Conservation (phyloP, 2,329 filamentous ascomycete genomes). For the Aphanoascus verrucosus region DNA sequence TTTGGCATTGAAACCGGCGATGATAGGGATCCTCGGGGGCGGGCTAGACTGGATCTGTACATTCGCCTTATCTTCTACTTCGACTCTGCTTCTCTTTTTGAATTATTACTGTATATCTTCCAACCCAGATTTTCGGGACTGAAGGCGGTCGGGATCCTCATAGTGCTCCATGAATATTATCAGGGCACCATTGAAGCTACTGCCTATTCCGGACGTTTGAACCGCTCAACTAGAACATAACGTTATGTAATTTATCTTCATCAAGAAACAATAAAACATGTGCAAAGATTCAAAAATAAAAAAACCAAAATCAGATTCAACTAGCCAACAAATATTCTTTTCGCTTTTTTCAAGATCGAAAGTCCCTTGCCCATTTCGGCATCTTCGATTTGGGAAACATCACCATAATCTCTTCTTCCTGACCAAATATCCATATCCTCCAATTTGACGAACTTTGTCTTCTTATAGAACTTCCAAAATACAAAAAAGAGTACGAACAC, state of each 20-base stretch:
- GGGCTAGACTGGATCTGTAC: background rate
- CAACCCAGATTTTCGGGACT: no score
- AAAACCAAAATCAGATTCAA: background rate
- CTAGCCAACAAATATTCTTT: conserved; percentile 21
- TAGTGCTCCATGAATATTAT: background rate
- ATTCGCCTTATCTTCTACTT: background rate
- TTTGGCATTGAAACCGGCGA: no score
- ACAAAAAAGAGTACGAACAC: conserved; percentile 40
- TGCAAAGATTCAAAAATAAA: no score
- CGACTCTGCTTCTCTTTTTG: background rate
- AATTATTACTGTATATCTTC: background rate
- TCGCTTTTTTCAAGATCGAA: conserved; percentile 17
- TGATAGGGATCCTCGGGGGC: no score
- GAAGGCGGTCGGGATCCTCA: background rate
- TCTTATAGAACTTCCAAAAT: conserved; percentile 38
- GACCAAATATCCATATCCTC: conserved; percentile 34
- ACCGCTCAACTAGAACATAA: no score
- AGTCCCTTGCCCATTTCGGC: background rate
- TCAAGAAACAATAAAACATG: no score
- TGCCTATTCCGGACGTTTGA: no score
- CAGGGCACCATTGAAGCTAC: background rate
- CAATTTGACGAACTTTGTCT: conserved; percentile 28
- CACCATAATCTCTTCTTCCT: conserved; percentile 23
- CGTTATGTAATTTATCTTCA: no score
- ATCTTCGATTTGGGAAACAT: conserved; percentile 11